These are phyloP conservation scores for Gossypium davidsonii DNA, from an alignment of 441 rosid genomes.

Conservation along the genomic window DNA sequence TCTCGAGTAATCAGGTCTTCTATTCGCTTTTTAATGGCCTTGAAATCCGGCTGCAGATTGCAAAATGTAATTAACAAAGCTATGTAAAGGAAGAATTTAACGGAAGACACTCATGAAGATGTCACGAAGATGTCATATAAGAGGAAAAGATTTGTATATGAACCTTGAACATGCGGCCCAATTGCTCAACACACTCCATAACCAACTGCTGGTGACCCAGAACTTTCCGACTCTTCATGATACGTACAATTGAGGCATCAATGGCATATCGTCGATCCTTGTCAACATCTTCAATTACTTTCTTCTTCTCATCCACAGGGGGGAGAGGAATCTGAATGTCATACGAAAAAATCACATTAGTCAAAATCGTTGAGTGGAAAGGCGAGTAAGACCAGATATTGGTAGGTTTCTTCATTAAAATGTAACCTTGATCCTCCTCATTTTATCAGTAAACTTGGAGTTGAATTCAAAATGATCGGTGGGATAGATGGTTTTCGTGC, in stretches of 20 bases:
- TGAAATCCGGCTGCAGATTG: conserved; percentile 23
- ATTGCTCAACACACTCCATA: conserved; percentile 43
- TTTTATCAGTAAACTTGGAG: conserved; percentile 31
- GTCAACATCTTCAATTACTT: conserved; percentile 43
- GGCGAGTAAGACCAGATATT: neutral
- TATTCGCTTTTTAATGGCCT: conserved; percentile 57
- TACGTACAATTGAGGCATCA: conserved; percentile 48
- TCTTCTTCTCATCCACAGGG: conserved; percentile 38
- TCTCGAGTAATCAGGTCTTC: conserved; percentile 59
- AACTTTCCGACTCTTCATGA: conserved; percentile 49
- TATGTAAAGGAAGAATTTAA: neutral
- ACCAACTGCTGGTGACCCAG: conserved; percentile 43
- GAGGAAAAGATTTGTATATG: neutral
- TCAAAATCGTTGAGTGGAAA: neutral
- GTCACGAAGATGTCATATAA: neutral
- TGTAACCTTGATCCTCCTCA: conserved; percentile 34
- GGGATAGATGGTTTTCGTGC: conserved; percentile 22
- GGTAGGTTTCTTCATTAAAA: neutral
- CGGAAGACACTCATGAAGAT: no score
- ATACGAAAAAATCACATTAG: neutral
- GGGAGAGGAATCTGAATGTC: conserved; percentile 40
- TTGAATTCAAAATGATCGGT: conserved; percentile 34
- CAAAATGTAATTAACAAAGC: neutral
- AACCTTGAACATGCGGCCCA: conserved; percentile 39
- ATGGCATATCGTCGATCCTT: conserved; percentile 47